These are phyloP conservation scores for Termitomyces sp. DNA, from an alignment of 768 basidiomycete species.

Conservation along the genomic window DNA sequence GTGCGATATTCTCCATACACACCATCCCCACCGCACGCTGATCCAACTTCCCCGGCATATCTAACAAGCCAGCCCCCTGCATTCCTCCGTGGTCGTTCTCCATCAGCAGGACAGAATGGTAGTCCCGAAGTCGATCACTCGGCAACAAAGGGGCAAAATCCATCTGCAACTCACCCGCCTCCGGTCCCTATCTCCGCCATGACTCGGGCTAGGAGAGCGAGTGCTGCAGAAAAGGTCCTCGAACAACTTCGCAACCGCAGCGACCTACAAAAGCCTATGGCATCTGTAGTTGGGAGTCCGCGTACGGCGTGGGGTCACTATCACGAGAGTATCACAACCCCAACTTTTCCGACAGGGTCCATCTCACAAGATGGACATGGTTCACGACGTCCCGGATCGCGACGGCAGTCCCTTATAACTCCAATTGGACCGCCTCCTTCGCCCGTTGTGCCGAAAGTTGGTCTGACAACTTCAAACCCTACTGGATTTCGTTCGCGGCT, in stretches of 20 bases:
- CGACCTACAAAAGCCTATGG: conserved; percentile 41
- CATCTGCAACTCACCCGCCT: conserved; percentile 10
- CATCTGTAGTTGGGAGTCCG: conserved; percentile 25
- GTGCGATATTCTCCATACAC: conserved; percentile 22
- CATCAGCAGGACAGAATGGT: conserved; percentile 21
- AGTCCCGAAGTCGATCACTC: conserved; percentile 17
- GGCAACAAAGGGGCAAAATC: conserved; percentile 6
- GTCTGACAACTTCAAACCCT: conserved; percentile 3
- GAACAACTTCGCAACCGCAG: conserved; percentile 53
- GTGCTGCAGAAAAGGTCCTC: conserved; percentile 64
- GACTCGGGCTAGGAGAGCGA: conserved; percentile 44
- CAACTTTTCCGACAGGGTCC: conserved; percentile 7
- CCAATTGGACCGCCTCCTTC: conserved; percentile 44
- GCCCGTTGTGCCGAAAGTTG: conserved; percentile 46
- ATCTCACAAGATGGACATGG: conserved; percentile 12
- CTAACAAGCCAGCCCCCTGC: conserved; percentile 6
- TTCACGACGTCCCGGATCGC: conserved; percentile 24
- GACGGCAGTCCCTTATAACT: conserved; percentile 34
- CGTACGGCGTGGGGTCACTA: conserved; percentile 43
- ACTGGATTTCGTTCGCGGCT: conserved; percentile 9
- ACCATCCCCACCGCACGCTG: conserved; percentile 16
- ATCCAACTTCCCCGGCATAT: conserved; percentile 13
- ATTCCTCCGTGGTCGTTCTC: conserved; percentile 20
- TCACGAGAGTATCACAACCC: conserved; percentile 19
- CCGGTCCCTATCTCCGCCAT: conserved; percentile 25